Percentiles rank a stretch among this genome's conserved stretches.
These are phyloP conservation scores for Oemleria cerasiformis DNA, from an alignment of 306 rosid genomes.

Conservation along the genomic window DNA sequence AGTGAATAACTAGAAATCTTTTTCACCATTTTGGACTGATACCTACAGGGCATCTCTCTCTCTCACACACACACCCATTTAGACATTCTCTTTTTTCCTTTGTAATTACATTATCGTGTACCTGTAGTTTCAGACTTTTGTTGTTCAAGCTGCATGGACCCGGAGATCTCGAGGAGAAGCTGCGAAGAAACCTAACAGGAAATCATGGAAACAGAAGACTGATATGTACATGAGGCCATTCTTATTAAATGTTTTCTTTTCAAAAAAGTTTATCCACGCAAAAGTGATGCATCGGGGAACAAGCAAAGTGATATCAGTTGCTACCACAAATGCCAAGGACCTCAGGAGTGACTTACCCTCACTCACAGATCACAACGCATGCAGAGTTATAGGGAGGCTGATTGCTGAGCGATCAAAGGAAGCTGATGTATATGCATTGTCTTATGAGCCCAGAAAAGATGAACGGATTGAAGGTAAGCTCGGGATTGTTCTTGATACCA, in stretches of 20 bases:
- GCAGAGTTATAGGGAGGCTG: conserved; percentile 65
- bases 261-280: conserved; percentile 68
- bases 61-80: not conserved
- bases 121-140: conserved; percentile 30
- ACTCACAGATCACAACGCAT: conserved; percentile 64
- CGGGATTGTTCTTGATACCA: conserved; percentile 73
- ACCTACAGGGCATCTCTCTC: not conserved
- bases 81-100: no score
- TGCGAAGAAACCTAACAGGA: conserved; percentile 59
- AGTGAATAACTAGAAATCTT: not conserved
- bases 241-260: conserved; percentile 70
- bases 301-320: conserved; percentile 83
- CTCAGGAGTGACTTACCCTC: conserved; percentile 64
- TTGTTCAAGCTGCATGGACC: conserved; percentile 70
- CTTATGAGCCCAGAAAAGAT: conserved; percentile 72
- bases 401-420: conserved; percentile 88
- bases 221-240: conserved; percentile 91
- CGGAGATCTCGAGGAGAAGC: conserved; percentile 85
- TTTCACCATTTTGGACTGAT: not conserved
- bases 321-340: conserved; percentile 81
- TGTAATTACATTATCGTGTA: not conserved
- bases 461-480: conserved; percentile 81
- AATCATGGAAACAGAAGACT: conserved; percentile 83
- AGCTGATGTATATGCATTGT: conserved; percentile 78
- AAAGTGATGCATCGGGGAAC: conserved; percentile 87